phyloP scores from a whole-genome alignment of 371 early-diverging fungal genomes.

The Mucor velutinosus region DNA sequence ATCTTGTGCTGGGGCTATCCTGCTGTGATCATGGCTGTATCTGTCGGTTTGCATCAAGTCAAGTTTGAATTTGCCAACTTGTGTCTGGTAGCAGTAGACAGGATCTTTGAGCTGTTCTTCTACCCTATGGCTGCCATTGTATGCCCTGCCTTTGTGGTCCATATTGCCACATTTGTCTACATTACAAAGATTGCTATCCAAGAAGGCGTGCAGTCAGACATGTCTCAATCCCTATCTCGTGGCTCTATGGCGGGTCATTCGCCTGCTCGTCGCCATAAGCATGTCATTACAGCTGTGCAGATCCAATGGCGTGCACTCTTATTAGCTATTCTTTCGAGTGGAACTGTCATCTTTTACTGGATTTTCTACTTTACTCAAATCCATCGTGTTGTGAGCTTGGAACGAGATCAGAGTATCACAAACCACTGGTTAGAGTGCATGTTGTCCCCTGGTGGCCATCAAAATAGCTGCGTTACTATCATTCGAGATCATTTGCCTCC shows the following conservation, averaged over 20 bases:
- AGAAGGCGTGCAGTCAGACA: constrained; percentile 51
- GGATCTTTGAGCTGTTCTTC: constrained; percentile 60
- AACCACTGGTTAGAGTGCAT: constrained; percentile 54
- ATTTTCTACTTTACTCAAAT: constrained; percentile 60
- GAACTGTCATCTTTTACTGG: constrained; percentile 52
- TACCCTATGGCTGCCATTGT: constrained; percentile 64
- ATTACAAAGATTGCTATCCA: constrained; percentile 58
- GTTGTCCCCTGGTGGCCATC: constrained; percentile 38
- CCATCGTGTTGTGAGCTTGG: constrained; percentile 28
- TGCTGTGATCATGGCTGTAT: constrained; percentile 47
- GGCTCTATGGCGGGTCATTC: constrained; percentile 37
- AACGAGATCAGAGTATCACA: constrained; percentile 24
- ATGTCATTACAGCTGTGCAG: constrained; percentile 62
- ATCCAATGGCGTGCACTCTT: constrained; percentile 73
- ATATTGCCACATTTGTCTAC: constrained; percentile 63
- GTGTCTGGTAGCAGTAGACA: constrained; percentile 55
- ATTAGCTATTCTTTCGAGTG: constrained; percentile 55
- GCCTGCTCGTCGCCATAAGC: constrained; percentile 47
- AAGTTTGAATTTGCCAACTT: constrained; percentile 65
- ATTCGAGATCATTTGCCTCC: constrained; percentile 51
- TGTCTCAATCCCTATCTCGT: constrained; percentile 40
- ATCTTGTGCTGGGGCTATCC: constrained; percentile 68
- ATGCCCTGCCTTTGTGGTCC: constrained; percentile 58
- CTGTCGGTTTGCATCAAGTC: constrained; percentile 51
- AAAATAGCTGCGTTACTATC: constrained; percentile 40